Evolutionary conservation across 345 rosid genomes (phyloP), one percentile per base, ranked within the genome.

Genomic region (Anacardium occidentale): DNA sequence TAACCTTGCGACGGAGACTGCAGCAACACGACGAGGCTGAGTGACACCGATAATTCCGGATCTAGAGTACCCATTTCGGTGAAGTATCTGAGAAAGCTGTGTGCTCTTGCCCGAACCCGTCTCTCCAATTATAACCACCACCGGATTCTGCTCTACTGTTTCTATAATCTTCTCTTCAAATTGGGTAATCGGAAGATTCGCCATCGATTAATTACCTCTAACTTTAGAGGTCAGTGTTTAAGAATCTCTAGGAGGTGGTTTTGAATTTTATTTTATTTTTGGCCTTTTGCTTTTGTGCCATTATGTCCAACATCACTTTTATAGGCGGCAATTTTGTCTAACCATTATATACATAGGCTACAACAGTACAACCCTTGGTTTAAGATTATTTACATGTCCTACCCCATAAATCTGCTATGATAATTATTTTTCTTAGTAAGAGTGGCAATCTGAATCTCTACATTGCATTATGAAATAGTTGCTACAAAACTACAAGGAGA

Each of bases 21-120:
- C 98, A 12, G 98, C 99, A 25, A 95, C 98, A 14, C 98, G 91
- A 29, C 99, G 98, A 24, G 98, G 98, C 81, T 95, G 98, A 74
- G 99, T 95, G 62, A 95, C 85, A 74, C 86, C 93, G 51, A 95
- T 73, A 76, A 83, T 75, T 51, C 97, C 96, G 65, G 89, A 84
- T 57, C 91, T 86, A 15, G 91, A 74, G 82, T 87, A 95, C 50
- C 98, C 98, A 37, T 80, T 78, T 22, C 97, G 88, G 83, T 83
- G 88, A 18, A 95, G 88, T 72, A 95, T 92, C 84, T 95, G 99
- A 66, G 99, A 92, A 75, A 95, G 99, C 85, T 91, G 98, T 22
- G 99, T 92, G 81, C 99, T 92, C 80, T 95, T 92, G 0, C 99
- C 99, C 2, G 99, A 92, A 25, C 99, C 99, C 9, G 97, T 88